These are phyloP conservation scores for Sphenostylis stenocarpa DNA, from an alignment of 306 rosid genomes.

Conservation along the genomic window DNA sequence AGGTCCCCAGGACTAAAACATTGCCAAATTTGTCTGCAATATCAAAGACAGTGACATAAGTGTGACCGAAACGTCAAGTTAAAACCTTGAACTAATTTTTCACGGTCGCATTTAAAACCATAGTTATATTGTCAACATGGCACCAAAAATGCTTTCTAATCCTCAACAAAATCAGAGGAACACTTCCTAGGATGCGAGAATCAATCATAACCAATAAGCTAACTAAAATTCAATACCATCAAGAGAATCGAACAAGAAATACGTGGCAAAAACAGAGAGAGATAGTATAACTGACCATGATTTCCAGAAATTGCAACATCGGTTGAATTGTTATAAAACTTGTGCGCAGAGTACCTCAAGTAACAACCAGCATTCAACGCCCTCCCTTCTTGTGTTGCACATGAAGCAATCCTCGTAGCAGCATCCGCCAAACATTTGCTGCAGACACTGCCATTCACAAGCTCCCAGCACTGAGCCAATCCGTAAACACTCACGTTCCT, in stretches of 20 bases:
- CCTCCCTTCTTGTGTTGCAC: constrained; percentile 64
- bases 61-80: background rate
- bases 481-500: constrained; percentile 55
- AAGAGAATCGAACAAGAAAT: background rate
- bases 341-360: constrained; percentile 55
- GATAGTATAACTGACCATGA: constrained; percentile 37
- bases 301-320: background rate
- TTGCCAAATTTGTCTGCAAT: background rate
- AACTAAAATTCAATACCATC: background rate
- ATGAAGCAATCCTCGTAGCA: constrained; percentile 35
- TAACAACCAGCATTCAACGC: constrained; percentile 70
- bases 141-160: background rate
- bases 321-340: constrained; percentile 56
- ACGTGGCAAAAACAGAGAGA: background rate
- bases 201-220: background rate
- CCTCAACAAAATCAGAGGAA: background rate
- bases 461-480: constrained; percentile 79
- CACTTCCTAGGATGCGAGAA: background rate
- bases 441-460: constrained; percentile 46
- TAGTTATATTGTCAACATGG: background rate
- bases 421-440: constrained; percentile 51
- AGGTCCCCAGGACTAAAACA: no score
- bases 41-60: background rate
- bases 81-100: background rate
- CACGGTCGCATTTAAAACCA: no score